Evolutionary conservation across 768 basidiomycete species (phyloP).

Genomic region (Lactarius vividus): DNA sequence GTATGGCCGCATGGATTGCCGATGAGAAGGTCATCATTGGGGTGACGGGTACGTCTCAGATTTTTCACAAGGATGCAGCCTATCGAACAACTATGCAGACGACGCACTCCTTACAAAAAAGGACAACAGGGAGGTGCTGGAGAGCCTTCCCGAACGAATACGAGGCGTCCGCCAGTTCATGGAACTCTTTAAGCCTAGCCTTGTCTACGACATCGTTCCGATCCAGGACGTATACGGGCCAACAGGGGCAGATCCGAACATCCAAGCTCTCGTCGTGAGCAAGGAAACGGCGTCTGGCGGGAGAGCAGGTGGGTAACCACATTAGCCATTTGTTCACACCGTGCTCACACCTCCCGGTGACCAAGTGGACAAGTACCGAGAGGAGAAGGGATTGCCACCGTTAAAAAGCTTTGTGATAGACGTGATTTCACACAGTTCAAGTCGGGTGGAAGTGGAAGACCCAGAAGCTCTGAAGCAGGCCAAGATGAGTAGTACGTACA

Average conservation of each 20-base stretch:
- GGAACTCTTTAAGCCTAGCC: conserved; percentile 59
- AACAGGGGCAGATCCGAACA: conserved; percentile 78
- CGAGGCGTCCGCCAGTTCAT: conserved; percentile 66
- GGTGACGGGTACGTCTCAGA: conserved; percentile 59
- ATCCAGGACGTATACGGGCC: conserved; percentile 90
- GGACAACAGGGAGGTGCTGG: conserved; percentile 61
- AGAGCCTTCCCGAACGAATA: conserved; percentile 57
- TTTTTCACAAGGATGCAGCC: conserved; percentile 1
- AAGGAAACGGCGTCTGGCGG: conserved; percentile 83
- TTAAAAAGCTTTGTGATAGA: conserved; percentile 79
- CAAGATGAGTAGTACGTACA: conserved; percentile 95
- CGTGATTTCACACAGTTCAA: conserved; percentile 72
- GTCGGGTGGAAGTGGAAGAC: conserved; percentile 62
- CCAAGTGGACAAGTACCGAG: conserved; percentile 63
- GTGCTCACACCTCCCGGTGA: conserved; percentile 3
- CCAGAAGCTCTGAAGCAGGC: conserved; percentile 64
- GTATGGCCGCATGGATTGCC: conserved; percentile 87
- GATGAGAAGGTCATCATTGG: conserved; percentile 83
- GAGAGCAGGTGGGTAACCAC: conserved; percentile 53
- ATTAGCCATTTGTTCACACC: neutral
- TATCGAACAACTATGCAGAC: conserved; percentile 40
- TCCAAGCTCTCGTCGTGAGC: conserved; percentile 92
- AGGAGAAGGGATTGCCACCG: conserved; percentile 51
- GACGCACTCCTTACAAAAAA: conserved; percentile 72
- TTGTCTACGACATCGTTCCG: conserved; percentile 66